Percentiles rank a stretch among this genome's conserved stretches.
phyloP scores from a whole-genome alignment of 139 green algal genomes.

The Penium margaritaceum region DNA sequence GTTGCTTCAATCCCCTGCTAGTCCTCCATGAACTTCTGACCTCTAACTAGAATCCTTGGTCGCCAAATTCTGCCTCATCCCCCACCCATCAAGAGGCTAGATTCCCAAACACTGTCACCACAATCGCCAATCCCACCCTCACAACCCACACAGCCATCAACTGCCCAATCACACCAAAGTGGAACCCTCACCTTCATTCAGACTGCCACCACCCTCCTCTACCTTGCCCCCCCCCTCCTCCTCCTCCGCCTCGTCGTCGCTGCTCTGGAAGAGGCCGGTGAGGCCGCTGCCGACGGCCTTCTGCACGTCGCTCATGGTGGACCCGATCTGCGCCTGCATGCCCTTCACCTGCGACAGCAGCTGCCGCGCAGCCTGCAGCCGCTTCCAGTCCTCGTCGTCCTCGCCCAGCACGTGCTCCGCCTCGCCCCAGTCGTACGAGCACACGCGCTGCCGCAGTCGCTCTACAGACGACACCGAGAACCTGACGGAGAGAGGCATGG shows the following conservation, averaged over 20 bases:
- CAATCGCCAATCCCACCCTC: no score
- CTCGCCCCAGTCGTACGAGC: slow-evolving; percentile 16
- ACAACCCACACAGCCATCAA: no score
- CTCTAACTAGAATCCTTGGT: no score
- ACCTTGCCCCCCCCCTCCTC: background rate
- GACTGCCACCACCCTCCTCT: no score
- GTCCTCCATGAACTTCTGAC: no score
- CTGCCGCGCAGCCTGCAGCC: background rate
- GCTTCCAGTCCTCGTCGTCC: slow-evolving; percentile 19
- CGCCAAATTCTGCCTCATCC: no score
- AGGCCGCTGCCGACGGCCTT: background rate
- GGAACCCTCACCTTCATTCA: no score
- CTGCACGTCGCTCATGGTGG: background rate
- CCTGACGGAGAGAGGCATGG: background rate
- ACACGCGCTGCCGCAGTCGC: slow-evolving; percentile 19
- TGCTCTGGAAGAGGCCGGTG: background rate
- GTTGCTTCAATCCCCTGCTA: no score
- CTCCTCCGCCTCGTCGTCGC: background rate
- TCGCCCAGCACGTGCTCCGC: background rate
- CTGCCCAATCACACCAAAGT: no score
- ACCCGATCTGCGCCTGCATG: background rate
- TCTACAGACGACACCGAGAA: slow-evolving; percentile 27
- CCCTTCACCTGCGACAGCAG: background rate
- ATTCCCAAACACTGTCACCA: no score
- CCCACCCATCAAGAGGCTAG: no score